Base-by-base conservation (phyloP, 306 rosid species). In the Vigna nakashimae region DNA sequence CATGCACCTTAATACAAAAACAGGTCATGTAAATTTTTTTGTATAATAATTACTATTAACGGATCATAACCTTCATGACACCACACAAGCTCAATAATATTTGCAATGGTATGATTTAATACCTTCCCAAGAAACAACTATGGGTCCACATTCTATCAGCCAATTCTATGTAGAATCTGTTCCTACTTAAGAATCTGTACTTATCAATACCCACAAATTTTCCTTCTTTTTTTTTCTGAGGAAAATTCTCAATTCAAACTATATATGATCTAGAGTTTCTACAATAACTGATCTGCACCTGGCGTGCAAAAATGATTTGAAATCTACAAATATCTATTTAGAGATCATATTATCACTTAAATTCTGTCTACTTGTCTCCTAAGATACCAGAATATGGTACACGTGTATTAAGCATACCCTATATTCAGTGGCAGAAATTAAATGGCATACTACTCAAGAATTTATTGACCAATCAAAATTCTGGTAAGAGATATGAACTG, bases 401-500 rank as follows among this genome's bases (percentile, higher is more conserved):
- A 49, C 12, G 28, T 62, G 18, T 66, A 79, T 65, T 53, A 57
- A 77, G 67, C 60, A 51, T 2, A 38, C 24, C 36, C 45, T 65
- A 42, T 65, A 58, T 66, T 67, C 79, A 73, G 65, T 71, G 52
- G 71, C 38, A 22, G 77, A 49, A 36, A 69, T 68, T 46, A 77
- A 71, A 30, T 24, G 10, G 45, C 15, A 15, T 2, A 34, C 28
- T 68, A 26, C 12, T 88, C 84, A 95, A 52, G 88, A 86, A 83
- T 90, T 91, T 76, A 87, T 13, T 53, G 97, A 91, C 97, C 96
- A 89, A 80, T 92, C 87, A 62, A 80, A 96, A 65, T 74, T 84
- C 75, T 86, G 89, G 85, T 91, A 92, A 6, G 86, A 82, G 36
- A 96, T 83, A 74, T 74, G 76, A 80, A 88, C 67, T n/a, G 93